These are phyloP conservation scores for Ophiobolus disseminans DNA, from an alignment of 2,329 filamentous ascomycete species.

Conservation along the genomic window DNA sequence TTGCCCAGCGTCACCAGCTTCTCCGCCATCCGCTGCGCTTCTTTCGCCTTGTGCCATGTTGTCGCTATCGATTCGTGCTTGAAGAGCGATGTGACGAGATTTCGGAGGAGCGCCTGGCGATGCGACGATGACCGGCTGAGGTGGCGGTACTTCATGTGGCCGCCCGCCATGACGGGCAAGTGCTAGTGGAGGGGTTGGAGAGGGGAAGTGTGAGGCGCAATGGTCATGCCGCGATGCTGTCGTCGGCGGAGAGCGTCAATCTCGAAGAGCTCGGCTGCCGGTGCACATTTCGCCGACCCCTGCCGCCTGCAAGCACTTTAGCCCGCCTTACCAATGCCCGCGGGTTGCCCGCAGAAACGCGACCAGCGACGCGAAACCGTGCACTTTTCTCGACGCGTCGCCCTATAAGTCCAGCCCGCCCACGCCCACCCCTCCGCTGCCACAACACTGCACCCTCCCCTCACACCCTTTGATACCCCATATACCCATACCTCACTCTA, in stretches of 20 bases:
- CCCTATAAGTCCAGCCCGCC: conserved; percentile 32
- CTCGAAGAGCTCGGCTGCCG: conserved; percentile 37
- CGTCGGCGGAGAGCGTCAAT: conserved; percentile 6
- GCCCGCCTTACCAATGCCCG: conserved; percentile 20
- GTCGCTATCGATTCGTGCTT: conserved; percentile 92
- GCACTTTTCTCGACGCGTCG: conserved; percentile 38
- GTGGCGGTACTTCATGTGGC: conserved; percentile 85
- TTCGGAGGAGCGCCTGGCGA: conserved; percentile 89
- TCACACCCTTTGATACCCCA: conserved; percentile 24
- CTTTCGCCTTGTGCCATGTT: conserved; percentile 96
- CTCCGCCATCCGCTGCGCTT: conserved; percentile 91
- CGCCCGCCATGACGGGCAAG: conserved; percentile 74
- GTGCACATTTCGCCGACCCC: conserved; percentile 23
- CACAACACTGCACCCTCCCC: conserved; percentile 12
- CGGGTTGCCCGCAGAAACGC: conserved; percentile 28
- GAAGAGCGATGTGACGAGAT: conserved; percentile 94
- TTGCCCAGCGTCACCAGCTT: conserved; percentile 94
- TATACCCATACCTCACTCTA: conserved; percentile 37
- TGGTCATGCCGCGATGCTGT: conserved; percentile 3
- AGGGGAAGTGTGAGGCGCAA: conserved; percentile 4
- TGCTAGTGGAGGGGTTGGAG: conserved; percentile 3
- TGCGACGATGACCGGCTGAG: conserved; percentile 85
- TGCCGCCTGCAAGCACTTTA: conserved; percentile 32
- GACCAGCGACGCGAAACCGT: conserved; percentile 21
- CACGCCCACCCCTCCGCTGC: conserved; percentile 7